phyloP scores from a whole-genome alignment of 805 yeast species.

The Barnettozyma sp. region DNA sequence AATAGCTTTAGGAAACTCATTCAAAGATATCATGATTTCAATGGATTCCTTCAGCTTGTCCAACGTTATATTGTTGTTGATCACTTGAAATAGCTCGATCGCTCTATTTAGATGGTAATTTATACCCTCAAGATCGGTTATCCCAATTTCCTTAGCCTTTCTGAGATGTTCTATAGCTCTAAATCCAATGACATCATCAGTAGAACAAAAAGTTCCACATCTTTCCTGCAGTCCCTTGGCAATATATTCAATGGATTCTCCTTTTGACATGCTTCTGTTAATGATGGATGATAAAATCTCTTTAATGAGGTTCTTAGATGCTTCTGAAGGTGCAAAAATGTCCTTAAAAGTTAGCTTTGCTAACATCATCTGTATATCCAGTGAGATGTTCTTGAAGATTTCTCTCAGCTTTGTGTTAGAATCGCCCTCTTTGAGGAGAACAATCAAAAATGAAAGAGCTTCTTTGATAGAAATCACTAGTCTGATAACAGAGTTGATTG shows the following conservation, averaged over 20 bases:
- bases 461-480: slow-evolving; percentile 76
- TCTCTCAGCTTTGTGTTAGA: slow-evolving; percentile 37
- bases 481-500: slow-evolving; percentile 69
- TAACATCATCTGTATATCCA: slow-evolving; percentile 63
- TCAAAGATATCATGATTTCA: slow-evolving; percentile 66
- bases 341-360: slow-evolving; percentile 64
- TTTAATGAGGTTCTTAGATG: slow-evolving; percentile 52
- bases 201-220: slow-evolving; percentile 91
- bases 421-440: slow-evolving; percentile 67
- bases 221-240: slow-evolving; percentile 84
- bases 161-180: slow-evolving; percentile 90
- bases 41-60: slow-evolving; percentile 81
- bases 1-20: slow-evolving; percentile 79
- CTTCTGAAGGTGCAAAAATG: slow-evolving; percentile 64
- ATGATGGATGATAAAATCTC: slow-evolving; percentile 86
- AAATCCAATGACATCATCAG: slow-evolving; percentile 88
- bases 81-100: slow-evolving; percentile 66
- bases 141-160: slow-evolving; percentile 71
- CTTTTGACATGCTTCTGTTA: slow-evolving; percentile 79
- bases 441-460: slow-evolving; percentile 80
- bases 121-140: slow-evolving; percentile 63
- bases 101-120: slow-evolving; percentile 66
- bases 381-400: slow-evolving; percentile 60
- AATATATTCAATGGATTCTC: slow-evolving; percentile 88
- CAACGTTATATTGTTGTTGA: slow-evolving; percentile 67